phyloP scores from a whole-genome alignment of 2,329 filamentous ascomycete genomes.

The Arthrinium phaeospermum region DNA sequence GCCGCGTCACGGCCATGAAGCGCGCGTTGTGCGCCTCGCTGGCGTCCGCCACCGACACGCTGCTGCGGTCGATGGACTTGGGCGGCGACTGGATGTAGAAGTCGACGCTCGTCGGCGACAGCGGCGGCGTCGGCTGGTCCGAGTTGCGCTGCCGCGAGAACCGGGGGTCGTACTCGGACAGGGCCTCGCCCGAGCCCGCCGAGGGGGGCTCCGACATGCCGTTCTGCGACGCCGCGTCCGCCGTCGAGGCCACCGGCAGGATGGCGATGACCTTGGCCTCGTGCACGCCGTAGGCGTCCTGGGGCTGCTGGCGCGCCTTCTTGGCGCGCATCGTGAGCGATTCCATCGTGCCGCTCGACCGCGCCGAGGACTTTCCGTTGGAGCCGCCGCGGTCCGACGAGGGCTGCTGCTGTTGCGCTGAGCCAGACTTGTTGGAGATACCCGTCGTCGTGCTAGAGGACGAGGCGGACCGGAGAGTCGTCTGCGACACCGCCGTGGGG shows the following conservation, averaged over 20 bases:
- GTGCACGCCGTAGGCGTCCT: slow-evolving; percentile 40
- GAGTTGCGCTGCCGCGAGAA: slow-evolving; percentile 31
- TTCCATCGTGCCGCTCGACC: slow-evolving; percentile 43
- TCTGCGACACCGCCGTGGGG: background rate
- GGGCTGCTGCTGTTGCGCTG: too few relatives aligned
- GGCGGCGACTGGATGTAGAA: slow-evolving; percentile 53
- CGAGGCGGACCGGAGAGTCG: background rate
- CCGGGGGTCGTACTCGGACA: background rate
- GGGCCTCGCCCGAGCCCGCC: too few relatives aligned
- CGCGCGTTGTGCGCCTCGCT: slow-evolving; percentile 44
- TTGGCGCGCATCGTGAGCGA: slow-evolving; percentile 31
- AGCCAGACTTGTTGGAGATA: background rate
- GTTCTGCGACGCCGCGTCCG: slow-evolving; percentile 32
- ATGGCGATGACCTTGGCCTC: slow-evolving; percentile 49
- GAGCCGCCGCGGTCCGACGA: background rate
- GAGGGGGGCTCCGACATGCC: slow-evolving; percentile 22
- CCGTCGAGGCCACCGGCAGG: slow-evolving; percentile 38
- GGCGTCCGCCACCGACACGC: background rate
- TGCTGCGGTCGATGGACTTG: slow-evolving; percentile 36
- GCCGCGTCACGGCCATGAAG: slow-evolving; percentile 62
- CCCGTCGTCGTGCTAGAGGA: slow-evolving; percentile 1
- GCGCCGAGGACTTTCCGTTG: slow-evolving; percentile 38
- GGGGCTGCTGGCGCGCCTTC: slow-evolving; percentile 37
- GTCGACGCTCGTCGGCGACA: slow-evolving; percentile 59
- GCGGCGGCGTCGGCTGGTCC: slow-evolving; percentile 54